Evolutionary conservation across 2,329 filamentous ascomycete genomes (phyloP).

Genomic region (Scorias spongiosa): DNA sequence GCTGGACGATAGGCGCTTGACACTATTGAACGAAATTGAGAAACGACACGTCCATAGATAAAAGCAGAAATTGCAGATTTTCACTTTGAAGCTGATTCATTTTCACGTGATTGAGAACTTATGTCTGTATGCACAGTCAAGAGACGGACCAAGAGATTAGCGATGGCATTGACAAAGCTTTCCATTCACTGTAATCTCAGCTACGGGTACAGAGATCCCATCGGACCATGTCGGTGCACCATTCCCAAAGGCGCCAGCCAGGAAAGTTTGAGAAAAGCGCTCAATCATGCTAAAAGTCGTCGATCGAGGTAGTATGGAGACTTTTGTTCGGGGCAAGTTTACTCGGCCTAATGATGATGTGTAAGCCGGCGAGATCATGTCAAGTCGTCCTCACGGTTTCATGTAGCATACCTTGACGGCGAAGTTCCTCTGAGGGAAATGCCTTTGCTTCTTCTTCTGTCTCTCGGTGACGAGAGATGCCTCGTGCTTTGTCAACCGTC

Average conservation of each 20-base stretch:
- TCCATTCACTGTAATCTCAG: neutral
- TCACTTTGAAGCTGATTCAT: too few species aligned
- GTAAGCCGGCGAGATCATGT: too few species aligned
- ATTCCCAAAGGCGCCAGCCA: neutral
- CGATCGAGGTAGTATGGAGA: neutral
- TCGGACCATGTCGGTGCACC: neutral
- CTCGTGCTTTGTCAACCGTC: constrained; percentile 86
- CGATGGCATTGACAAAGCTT: neutral
- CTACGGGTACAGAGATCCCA: neutral
- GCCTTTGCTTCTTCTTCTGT: constrained; percentile 86
- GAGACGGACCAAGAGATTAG: too few species aligned
- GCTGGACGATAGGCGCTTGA: too few species aligned
- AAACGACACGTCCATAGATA: too few species aligned
- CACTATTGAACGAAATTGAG: too few species aligned
- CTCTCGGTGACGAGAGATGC: constrained; percentile 72
- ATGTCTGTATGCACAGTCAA: too few species aligned
- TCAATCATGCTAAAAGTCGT: neutral
- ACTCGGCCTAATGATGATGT: neutral
- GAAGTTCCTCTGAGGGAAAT: constrained; percentile 98
- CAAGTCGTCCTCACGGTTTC: neutral
- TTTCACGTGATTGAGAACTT: too few species aligned
- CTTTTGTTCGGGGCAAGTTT: neutral
- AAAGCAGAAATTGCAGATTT: too few species aligned
- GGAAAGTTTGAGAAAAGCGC: neutral
- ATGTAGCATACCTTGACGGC: constrained; percentile 70